A percentile compares a stretch with the other conserved stretches of the same genome.
These are phyloP conservation scores for Lyophyllum shimeji DNA, from an alignment of 768 basidiomycete species.

Conservation along the genomic window DNA sequence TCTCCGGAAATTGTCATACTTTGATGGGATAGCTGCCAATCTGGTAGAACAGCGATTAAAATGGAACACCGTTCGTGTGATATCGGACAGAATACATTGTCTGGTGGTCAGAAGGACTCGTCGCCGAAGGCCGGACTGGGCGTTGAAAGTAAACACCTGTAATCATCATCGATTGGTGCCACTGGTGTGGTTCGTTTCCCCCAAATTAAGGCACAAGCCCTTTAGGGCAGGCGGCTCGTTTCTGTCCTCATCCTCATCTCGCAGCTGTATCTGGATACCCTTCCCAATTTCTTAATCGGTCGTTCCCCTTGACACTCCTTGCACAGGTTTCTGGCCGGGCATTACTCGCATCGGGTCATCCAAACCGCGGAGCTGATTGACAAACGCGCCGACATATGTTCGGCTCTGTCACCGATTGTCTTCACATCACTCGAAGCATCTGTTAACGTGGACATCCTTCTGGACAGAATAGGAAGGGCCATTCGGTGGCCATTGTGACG, in stretches of 20 bases:
- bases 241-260: background rate
- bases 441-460: background rate
- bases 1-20: slow-evolving; percentile 39
- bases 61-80: slow-evolving; percentile 4
- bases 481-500: slow-evolving; percentile 1
- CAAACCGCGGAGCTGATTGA: background rate
- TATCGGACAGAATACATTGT: background rate
- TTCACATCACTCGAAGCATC: background rate
- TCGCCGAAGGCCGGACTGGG: background rate
- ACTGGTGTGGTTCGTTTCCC: background rate
- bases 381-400: slow-evolving; percentile 10
- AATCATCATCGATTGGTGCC: background rate
- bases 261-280: background rate
- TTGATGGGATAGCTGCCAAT: slow-evolving; percentile 19
- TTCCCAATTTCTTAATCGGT: background rate
- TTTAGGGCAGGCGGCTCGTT: slow-evolving; percentile 4
- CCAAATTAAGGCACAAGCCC: background rate
- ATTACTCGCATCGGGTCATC: background rate
- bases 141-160: background rate
- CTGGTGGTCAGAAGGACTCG: background rate
- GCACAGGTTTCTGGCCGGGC: background rate
- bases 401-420: slow-evolving; percentile 1
- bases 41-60: background rate
- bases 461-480: slow-evolving; percentile 6
- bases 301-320: slow-evolving; percentile 4